Base-by-base conservation (phyloP, 2,329 filamentous ascomycete species). In the Lasiodiplodia hormozganensis region DNA sequence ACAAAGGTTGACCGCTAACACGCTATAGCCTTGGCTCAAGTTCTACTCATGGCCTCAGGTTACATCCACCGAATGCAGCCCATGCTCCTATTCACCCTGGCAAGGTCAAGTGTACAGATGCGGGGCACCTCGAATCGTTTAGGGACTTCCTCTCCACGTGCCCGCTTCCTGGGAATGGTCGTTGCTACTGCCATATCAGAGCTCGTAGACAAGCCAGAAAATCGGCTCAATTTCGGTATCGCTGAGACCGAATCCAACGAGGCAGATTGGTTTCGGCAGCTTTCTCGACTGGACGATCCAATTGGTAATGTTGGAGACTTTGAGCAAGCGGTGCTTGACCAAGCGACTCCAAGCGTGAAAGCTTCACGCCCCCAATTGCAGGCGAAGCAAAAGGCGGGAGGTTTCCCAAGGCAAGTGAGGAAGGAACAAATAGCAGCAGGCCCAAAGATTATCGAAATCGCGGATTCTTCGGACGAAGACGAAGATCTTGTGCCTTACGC, bases 141-240 rank as follows among this genome's bases (percentile, higher is more conserved):
- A 7, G 88, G 89, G 14, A 87, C 93, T 18, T 90, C 93, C 4
- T 94, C 96, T 51, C 83, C 84, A 7, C 87, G 90, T 71, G 90
- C 92, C 18, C 88, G 94, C 21, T 92, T 97, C 72, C 84, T 99
- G 0, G 96, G 96, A 0, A 96, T 99, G 89, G 85, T 92, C 2
- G 89, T 97, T 38, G 96, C 93, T 4, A 93, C 93, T 72, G 88
- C 90, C 1, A 82, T 91, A 2, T 90, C 88, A 0, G 82, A 82
- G 56, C 79, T 97, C 60, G 82, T 89, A 16, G 91, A 92, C 72
- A 82, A 86, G 68, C 86, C 85, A 31, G 90, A 90, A 10, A 90
- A 90, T 68, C 88, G 85, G 67, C 89, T 99, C 76, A 89, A 92
- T 70, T 98, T 99, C 75, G 90, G 94, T 47, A 87, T 94, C 74